Conservation (phyloP, 164 flowering plant genomes). For the Akebia trifoliata region DNA sequence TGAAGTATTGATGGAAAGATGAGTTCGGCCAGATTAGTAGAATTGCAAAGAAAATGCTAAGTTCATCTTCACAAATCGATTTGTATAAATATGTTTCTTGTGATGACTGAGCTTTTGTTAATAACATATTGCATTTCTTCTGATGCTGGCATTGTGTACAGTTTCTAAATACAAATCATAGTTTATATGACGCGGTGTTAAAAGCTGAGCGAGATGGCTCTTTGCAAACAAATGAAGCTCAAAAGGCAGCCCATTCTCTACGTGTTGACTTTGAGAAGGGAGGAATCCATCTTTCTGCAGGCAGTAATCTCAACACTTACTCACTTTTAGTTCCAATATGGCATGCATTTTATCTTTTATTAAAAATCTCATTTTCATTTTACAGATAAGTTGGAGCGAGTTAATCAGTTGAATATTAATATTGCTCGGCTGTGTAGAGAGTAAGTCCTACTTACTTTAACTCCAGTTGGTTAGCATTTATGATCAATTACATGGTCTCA, state of each 20-base stretch:
- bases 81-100: not conserved
- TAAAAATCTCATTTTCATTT: conserved; percentile 14
- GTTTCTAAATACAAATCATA: conserved; percentile 81
- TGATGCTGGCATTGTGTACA: conserved; percentile 27
- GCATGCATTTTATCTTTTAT: not conserved
- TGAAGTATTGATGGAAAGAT: not conserved
- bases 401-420: conserved; percentile 59
- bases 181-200: conserved; percentile 65
- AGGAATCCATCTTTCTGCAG: conserved; percentile 81
- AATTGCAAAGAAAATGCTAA: not conserved
- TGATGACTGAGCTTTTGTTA: not conserved
- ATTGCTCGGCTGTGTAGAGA: conserved; percentile 63
- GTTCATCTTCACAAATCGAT: not conserved
- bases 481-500: not conserved
- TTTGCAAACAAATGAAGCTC: conserved; percentile 59
- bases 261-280: conserved; percentile 96
- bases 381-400: conserved; percentile 71
- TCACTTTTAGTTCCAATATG: not conserved
- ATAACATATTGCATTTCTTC: not conserved
- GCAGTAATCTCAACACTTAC: conserved; percentile 26
- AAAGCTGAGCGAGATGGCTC: conserved; percentile 65
- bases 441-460: conserved; percentile 41
- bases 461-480: not conserved
- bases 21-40: not conserved
- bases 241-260: conserved; percentile 66